Evolutionary conservation across 495 filamentous ascomycete genomes (phyloP), one percentile per base, ranked within the genome.

Genomic region (Chaetomium fimeti): DNA sequence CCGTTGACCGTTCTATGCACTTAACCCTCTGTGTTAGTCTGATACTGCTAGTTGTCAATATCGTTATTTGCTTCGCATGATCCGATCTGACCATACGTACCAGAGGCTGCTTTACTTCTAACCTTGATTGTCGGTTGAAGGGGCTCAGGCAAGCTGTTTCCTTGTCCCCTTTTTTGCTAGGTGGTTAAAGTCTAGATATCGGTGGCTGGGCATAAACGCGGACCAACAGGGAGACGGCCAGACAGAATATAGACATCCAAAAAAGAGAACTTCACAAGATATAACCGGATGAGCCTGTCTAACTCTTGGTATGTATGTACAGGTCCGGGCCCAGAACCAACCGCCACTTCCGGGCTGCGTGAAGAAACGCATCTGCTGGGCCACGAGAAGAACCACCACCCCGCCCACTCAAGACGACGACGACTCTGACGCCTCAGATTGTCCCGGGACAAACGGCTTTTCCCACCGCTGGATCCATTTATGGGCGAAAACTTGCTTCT

Each of bases 401-500:
- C 22, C 8, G 25, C 27, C 12, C 29, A 11, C 45, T 56, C 52
- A 49, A 18, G 51, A 42, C 20, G 59, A 42, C 20, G 59, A 32
- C 29, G 32, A 60, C 52, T 59, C 55, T 8, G 60, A 47, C 13
- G 64, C 32, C 59, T 66, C 60, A 18, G 61, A 15, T 32, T 68
- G 56, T 8, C 57, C 61, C 25, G 77, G 70, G 38, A 76, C 68
- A 52, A 78, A 78, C 5, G 77, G 75, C 69, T 79, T 76, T 56
- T 68, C 72, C 47, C 70, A 73, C 64, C 66, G 67, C 38, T 76
- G 68, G 53, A 83, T 80, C 22, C 71, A 67, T 57, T 74, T 72
- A 64, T 88, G 82, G 52, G 91, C 84, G 75, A 88, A 95, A 71
- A 90, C 88, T 79, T 93, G 89, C 77, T 82, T 84, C 66, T 84